Base-by-base conservation (phyloP, 441 rosid genomes). In the Eutrema salsugineum region DNA sequence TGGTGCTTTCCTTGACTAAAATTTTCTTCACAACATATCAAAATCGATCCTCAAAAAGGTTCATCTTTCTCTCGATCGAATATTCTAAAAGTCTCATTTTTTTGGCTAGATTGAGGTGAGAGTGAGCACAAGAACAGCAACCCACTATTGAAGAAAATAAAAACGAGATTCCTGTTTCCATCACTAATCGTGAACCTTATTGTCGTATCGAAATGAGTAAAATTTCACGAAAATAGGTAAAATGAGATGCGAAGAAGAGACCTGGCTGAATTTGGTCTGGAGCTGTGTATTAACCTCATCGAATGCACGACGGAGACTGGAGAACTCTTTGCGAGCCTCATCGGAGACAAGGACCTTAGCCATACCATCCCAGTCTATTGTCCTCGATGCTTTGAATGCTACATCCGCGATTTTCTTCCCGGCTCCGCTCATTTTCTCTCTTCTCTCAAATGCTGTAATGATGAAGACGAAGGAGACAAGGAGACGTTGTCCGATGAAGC, bases 331-430 rank as follows among this genome's bases (percentile, higher is more conserved):
- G 79, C 94, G 96, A 62, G 99, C 97, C 79, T 88, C 97, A 33
- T 89, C 97, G 77, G 94, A 78, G 79, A 92, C 97, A 12, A 94
- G 62, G 55, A 94, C 84, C 86, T 88, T 92, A 0, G 96, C 90
- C 98, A 94, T 88, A 28, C 94, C 97, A 0, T 92, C 96, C 99
- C 98, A 94, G 57, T 94, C 96, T 11, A 94, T 88, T 63, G 71
- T 81, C 70, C 42, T 87, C 16, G 89, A 84, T 8, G 98, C 97
- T 77, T 87, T 86, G 77, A 89, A 82, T 10, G 91, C 96, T 14
- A 83, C 85, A 66, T 88, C 97, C 1, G 77, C 83, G 1, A 78
- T 78, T 77, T 88, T 92, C 88, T 90, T 92, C 27, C 83, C 88
- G 6, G 84, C 44, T 67, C 92, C 91, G 80, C 92, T 91, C 96